Percentiles rank a stretch among this genome's conserved stretches.
Evolutionary conservation across 2,329 filamentous ascomycete species (phyloP).

Genomic region (Xylaria sp.): DNA sequence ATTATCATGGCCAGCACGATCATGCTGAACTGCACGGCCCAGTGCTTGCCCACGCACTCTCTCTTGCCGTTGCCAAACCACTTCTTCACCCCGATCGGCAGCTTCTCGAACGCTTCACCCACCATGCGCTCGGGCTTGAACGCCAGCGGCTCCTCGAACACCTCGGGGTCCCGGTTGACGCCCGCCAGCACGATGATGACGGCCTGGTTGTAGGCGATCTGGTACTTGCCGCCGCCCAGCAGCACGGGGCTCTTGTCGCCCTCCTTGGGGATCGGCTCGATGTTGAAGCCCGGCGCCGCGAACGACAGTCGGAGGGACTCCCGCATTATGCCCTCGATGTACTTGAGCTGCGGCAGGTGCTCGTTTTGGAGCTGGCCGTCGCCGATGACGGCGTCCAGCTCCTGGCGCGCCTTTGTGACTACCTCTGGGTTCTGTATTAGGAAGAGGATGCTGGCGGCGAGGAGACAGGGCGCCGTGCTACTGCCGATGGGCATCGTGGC

Average conservation of each 20-base stretch:
- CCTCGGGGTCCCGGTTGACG: constrained; percentile 59
- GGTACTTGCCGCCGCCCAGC: constrained; percentile 59
- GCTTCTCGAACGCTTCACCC: constrained; percentile 54
- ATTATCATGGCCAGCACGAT: constrained; percentile 56
- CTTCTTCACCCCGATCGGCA: constrained; percentile 59
- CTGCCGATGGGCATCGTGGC: constrained; percentile 72
- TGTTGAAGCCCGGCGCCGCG: constrained; percentile 65
- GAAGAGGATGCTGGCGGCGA: constrained; percentile 60
- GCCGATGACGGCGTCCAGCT: constrained; percentile 64
- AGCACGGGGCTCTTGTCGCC: constrained; percentile 56
- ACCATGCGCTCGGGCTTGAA: constrained; percentile 62
- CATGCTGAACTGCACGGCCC: constrained; percentile 59
- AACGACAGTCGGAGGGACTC: constrained; percentile 65
- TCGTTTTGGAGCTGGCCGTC: constrained; percentile 55
- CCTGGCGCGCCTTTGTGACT: constrained; percentile 60
- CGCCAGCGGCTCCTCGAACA: constrained; percentile 58
- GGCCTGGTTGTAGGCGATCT: constrained; percentile 59
- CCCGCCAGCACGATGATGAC: constrained; percentile 62
- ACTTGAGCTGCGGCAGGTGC: constrained; percentile 62
- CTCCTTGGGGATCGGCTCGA: constrained; percentile 56
- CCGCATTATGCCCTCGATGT: constrained; percentile 63
- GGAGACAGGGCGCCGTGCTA: constrained; percentile 59
- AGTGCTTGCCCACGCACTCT: constrained; percentile 62
- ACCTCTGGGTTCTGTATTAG: constrained; percentile 61
- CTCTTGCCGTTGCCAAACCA: constrained; percentile 64